These are phyloP conservation scores for Coemansia sp. DNA, from an alignment of 192 early-diverging fungal genomes.

Conservation along the genomic window DNA sequence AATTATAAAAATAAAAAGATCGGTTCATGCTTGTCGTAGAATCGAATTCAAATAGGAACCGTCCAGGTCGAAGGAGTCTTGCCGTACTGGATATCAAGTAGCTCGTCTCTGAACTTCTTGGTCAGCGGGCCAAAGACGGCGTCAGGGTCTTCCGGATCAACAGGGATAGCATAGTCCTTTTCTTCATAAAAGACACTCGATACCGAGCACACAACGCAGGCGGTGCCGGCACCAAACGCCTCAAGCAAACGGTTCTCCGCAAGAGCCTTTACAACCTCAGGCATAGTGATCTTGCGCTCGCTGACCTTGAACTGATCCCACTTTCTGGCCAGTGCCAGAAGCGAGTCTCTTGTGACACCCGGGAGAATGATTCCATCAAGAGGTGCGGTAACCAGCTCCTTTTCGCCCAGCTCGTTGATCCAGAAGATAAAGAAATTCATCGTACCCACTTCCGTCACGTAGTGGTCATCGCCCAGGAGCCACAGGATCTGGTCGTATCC, in stretches of 20 bases:
- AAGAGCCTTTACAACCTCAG: slow-evolving; percentile 72
- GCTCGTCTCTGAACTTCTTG: slow-evolving; percentile 76
- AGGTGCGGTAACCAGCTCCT: slow-evolving; percentile 88
- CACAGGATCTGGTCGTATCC: slow-evolving; percentile 96
- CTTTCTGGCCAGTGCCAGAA: slow-evolving; percentile 73
- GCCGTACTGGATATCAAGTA: slow-evolving; percentile 96
- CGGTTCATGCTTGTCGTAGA: too few relatives aligned
- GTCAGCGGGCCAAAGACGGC: slow-evolving; percentile 88
- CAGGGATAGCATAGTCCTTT: slow-evolving; percentile 75
- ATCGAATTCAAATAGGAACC: slow-evolving; percentile 12
- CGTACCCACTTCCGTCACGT: slow-evolving; percentile 95
- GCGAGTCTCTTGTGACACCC: slow-evolving; percentile 94
- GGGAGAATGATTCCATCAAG: slow-evolving; percentile 96
- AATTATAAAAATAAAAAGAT: neutral
- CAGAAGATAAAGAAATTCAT: slow-evolving; percentile 96
- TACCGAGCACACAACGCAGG: slow-evolving; percentile 93
- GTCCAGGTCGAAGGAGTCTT: slow-evolving; percentile 58
- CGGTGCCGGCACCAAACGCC: slow-evolving; percentile 96
- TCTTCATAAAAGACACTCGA: slow-evolving; percentile 79
- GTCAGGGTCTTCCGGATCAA: slow-evolving; percentile 84
- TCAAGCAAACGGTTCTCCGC: slow-evolving; percentile 81
- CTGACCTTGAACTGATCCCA: slow-evolving; percentile 93
- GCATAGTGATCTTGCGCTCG: slow-evolving; percentile 86
- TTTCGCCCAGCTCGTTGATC: slow-evolving; percentile 80
- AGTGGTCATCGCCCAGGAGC: slow-evolving; percentile 87